Percentiles rank a stretch among this genome's conserved stretches.
phyloP scores from a whole-genome alignment of 2,329 filamentous ascomycete genomes.

The Colletotrichum tropicale region DNA sequence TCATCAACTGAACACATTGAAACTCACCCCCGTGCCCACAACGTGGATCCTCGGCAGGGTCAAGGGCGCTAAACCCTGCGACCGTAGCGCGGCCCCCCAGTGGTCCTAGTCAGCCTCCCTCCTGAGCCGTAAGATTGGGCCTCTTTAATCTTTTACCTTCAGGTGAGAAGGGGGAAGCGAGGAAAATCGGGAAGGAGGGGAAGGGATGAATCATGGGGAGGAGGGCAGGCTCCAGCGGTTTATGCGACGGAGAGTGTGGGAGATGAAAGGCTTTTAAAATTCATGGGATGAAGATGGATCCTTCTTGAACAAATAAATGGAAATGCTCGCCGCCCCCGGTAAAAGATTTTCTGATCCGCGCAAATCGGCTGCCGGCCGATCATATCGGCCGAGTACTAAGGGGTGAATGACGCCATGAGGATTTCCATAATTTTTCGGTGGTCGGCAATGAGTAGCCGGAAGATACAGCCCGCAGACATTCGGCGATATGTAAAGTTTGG shows the following conservation, averaged over 20 bases:
- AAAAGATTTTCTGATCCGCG: neutral
- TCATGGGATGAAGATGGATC: neutral
- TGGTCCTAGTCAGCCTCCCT: neutral
- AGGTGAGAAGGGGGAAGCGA: neutral
- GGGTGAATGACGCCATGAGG: neutral
- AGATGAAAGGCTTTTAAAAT: conserved; percentile 1
- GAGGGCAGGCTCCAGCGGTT: neutral
- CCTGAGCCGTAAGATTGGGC: conserved; percentile 2
- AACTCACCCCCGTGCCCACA: conserved; percentile 13
- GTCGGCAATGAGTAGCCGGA: neutral
- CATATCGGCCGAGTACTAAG: neutral
- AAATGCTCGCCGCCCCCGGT: neutral
- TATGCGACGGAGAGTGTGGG: neutral
- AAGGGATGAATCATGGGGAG: neutral
- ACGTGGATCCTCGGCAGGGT: conserved; percentile 12
- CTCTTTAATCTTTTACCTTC: neutral
- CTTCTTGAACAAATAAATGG: neutral
- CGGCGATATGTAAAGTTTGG: neutral
- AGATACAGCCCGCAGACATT: neutral
- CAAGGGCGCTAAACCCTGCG: conserved; percentile 12
- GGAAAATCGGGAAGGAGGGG: neutral
- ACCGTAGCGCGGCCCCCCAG: neutral
- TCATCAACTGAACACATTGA: conserved; percentile 13
- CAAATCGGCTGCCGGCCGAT: neutral
- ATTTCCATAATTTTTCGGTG: neutral